Evolutionary conservation across 2,329 filamentous ascomycete species (phyloP), one percentile per base, ranked within the genome.

Genomic region (Colletotrichum noveboracense): DNA sequence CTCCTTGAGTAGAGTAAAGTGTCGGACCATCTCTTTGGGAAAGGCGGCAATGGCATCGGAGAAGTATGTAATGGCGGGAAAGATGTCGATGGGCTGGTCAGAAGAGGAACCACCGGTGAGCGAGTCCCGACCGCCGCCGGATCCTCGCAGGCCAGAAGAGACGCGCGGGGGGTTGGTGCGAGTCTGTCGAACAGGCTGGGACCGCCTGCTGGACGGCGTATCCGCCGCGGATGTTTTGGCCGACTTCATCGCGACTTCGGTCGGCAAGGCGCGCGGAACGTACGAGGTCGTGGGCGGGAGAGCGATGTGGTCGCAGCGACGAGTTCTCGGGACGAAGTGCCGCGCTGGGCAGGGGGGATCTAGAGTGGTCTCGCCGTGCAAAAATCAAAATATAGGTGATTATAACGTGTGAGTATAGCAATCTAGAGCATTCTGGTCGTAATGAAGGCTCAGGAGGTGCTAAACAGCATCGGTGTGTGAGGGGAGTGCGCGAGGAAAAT

Each of bases 1-100:
- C 86, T 99, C 97, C 84, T 98, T 98, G 79, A 99, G 89, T 72
- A 98, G 91, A 38, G 96, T 98, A 80, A 98, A 98, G 85, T 99
- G 96, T 82, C 96, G 93, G 80, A 98, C 95, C 66, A 98, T 95
- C 86, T 99, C 97, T 84, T 96, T 96, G 6, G 97, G 97, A 30
- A 99, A 91, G 52, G 96, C 96, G 67, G 95, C 93, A 82, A 98
- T 95, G 77, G 96, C 93, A 84, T 98, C 96, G 77, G 96, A 95
- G 83, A 99, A 98, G 85, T 93, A 91, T 13, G 90, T 93, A 78
- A 93, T 89, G 70, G 89, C 92, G 60, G 92, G 92, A 79, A 92
- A 93, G 80, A 93, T 92, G 79, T 93, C 90, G 86, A 93, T 92
- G 80, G 91, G 89, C 80, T 92, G 90, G 77, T 91, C 89, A 71